Base-by-base conservation (phyloP, 169 alveolate genomes). In the Cryptosporidium viatorum region DNA sequence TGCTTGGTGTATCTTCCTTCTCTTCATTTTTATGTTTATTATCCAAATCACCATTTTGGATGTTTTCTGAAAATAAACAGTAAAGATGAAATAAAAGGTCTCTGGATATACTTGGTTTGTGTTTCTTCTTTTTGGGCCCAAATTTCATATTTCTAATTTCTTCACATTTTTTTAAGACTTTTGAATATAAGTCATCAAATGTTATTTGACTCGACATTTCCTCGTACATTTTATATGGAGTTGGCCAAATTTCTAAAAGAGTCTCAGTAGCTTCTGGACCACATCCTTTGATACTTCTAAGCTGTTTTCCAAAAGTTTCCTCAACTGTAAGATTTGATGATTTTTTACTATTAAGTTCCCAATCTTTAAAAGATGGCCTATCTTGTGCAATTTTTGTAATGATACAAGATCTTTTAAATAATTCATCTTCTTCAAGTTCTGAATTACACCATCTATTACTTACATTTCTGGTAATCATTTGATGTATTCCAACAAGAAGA, bases 221-320 rank as follows among this genome's bases (percentile, higher is more conserved):
- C 41, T 80, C 70, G 51, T 62, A 80, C 85, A 95, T 84, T 31
- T 71, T 69, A 73, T 84, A 68, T 8, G 97, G 97, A 9, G 97
- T 94, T 33, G 97, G 96, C 97, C 97, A 95, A 26, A 92, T 60
- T 5, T 86, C 80, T 29, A 95, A 87, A 23, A 95, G 91, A 7
- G 95, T 91, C 65, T 84, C 94, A 6, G 97, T 95, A 12, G 96
- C 93, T 70, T 85, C 94, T 18, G 96, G 92, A 21, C 97, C 95
- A 52, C 96, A 91, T 74, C 91, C 85, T 41, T 92, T 89, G n/a
- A 92, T 91, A 43, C 91, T 73, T 73, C 97, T 69, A 9, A 95
- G 86, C 58, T 95, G 97, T 45, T 86, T 93, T 4, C 97, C 97
- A 86, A 95, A 95, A 14, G 93, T 73, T 26, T 95, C 96, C 21